A percentile compares a stretch with the other conserved stretches of the same genome.
Evolutionary conservation across 768 basidiomycete species (phyloP).

Genomic region (Hemileccinum rubropunctum): DNA sequence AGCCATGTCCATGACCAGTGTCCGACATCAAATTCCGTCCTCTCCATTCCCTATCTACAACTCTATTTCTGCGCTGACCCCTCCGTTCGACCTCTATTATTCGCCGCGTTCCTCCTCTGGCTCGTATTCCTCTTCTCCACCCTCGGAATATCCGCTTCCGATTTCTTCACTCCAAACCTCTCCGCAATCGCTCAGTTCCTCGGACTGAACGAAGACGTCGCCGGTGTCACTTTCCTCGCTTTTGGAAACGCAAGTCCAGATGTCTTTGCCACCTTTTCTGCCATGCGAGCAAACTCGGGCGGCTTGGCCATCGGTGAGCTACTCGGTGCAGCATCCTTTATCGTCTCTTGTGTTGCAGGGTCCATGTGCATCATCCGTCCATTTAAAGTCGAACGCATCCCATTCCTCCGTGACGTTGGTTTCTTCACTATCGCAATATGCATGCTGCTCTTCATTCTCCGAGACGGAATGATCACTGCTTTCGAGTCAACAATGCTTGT

Average conservation of each 20-base stretch:
- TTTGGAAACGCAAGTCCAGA: constrained; percentile 98
- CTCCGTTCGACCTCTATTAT: constrained; percentile 55
- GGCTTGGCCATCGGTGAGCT: constrained; percentile 93
- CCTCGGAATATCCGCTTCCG: constrained; percentile 90
- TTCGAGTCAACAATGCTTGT: constrained; percentile 76
- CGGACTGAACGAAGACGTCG: constrained; percentile 88
- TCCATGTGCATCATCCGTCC: constrained; percentile 98
- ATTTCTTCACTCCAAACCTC: constrained; percentile 97
- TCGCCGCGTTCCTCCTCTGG: constrained; percentile 70
- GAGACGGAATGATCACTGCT: constrained; percentile 65
- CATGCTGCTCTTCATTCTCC: constrained; percentile 74
- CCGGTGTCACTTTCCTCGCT: constrained; percentile 95
- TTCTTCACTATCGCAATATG: constrained; percentile 87
- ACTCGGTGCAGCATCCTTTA: constrained; percentile 93
- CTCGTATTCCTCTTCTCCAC: constrained; percentile 92
- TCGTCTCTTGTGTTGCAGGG: constrained; percentile 94
- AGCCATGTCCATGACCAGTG: constrained; percentile 59
- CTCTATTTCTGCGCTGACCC: constrained; percentile 67
- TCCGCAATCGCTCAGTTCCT: constrained; percentile 84
- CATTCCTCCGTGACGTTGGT: constrained; percentile 91
- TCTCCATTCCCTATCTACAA: constrained; percentile 66
- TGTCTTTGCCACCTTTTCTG: constrained; percentile 93
- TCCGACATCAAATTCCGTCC: constrained; percentile 56
- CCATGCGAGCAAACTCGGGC: constrained; percentile 82
- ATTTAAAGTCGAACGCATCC: constrained; percentile 74